These are phyloP conservation scores for Sporothrix brasiliensis DNA, from an alignment of 2,329 filamentous ascomycete species.

Conservation along the genomic window DNA sequence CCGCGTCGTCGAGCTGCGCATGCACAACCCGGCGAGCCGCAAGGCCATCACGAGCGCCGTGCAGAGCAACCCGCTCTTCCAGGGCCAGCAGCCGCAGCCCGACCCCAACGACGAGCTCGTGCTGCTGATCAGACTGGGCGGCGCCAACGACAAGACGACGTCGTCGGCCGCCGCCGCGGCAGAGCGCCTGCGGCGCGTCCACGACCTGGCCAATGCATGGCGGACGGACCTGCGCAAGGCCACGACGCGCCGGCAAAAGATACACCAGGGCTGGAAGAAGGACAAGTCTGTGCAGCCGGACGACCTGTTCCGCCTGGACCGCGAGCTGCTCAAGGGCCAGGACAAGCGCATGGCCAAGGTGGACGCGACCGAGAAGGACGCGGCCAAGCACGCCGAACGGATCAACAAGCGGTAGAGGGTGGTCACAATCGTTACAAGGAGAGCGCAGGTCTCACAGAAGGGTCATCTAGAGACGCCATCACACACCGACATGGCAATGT, in stretches of 20 bases:
- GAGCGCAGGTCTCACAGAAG: too few species aligned
- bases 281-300: conserved; percentile 51
- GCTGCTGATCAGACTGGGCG: conserved; percentile 58
- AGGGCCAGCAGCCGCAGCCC: conserved; percentile 48
- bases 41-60: conserved; percentile 37
- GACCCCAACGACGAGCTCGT: conserved; percentile 62
- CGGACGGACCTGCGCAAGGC: conserved; percentile 50
- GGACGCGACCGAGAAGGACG: conserved; percentile 54
- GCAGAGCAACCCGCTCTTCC: conserved; percentile 35
- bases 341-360: conserved; percentile 58
- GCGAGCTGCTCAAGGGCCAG: conserved; percentile 55
- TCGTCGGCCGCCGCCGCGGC: conserved; percentile 23
- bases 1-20: conserved; percentile 38
- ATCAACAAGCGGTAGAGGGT: neutral
- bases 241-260: conserved; percentile 48
- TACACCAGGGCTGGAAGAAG: conserved; percentile 56
- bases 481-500: too few species aligned
- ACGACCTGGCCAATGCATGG: conserved; percentile 55
- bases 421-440: neutral
- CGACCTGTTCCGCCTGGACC: conserved; percentile 46
- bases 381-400: conserved; percentile 47
- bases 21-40: conserved; percentile 35
- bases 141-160: conserved; percentile 32
- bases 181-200: conserved; percentile 49
- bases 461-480: too few species aligned